phyloP scores from a whole-genome alignment of 495 filamentous ascomycete genomes.

The Parmelia sp. region DNA sequence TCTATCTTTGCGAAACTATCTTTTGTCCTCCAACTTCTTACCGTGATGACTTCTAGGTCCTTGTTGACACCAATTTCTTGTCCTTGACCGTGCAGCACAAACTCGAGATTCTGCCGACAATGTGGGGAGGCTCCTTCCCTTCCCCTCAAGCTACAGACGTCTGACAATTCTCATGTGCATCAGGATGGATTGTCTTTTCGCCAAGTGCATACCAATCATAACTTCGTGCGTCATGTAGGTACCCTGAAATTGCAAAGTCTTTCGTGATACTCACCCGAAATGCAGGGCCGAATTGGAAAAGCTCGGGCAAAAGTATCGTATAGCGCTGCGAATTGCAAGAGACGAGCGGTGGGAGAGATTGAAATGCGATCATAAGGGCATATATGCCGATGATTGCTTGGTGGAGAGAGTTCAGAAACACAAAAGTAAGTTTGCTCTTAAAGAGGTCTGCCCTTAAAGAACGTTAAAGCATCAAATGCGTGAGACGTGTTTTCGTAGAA shows the following conservation, averaged over 20 bases:
- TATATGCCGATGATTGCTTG: constrained; percentile 93
- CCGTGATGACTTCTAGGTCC: background rate
- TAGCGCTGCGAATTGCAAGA: constrained; percentile 84
- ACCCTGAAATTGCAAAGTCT: background rate
- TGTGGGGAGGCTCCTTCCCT: constrained; percentile 52
- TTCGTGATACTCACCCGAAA: background rate
- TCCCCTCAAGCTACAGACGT: background rate
- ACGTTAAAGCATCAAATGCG: background rate
- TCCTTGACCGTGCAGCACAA: constrained; percentile 86
- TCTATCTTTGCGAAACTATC: background rate
- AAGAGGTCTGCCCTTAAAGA: background rate
- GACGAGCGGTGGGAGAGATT: constrained; percentile 84
- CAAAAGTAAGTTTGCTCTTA: constrained; percentile 34
- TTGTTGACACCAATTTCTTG: constrained; percentile 87
- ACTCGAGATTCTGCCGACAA: constrained; percentile 73
- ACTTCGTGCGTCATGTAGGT: constrained; percentile 42
- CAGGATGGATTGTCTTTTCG: constrained; percentile 45
- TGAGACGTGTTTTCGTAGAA: constrained; percentile 38
- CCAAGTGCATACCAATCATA: constrained; percentile 48
- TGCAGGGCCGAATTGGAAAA: constrained; percentile 73
- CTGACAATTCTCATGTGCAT: background rate
- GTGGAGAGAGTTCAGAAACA: constrained; percentile 77
- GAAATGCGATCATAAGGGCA: constrained; percentile 80
- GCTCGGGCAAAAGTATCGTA: constrained; percentile 79
- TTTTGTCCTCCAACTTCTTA: background rate